phyloP scores from a whole-genome alignment of 257 asterid species.

The Phtheirospermum japonicum region DNA sequence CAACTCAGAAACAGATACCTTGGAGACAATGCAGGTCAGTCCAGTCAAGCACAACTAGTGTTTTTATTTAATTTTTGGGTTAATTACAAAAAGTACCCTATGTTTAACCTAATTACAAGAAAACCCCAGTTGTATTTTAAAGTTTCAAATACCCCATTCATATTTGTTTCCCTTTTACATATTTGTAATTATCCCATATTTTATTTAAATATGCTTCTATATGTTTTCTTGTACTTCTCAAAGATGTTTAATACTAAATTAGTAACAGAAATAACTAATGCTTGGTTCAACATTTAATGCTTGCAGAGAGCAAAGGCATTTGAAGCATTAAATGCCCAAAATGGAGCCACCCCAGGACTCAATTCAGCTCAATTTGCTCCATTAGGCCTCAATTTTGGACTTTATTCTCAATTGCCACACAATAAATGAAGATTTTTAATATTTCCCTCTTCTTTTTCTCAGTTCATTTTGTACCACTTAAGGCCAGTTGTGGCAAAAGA shows the following conservation, averaged over 20 bases:
- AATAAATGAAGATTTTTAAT: conserved; percentile 31
- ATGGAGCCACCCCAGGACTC: conserved; percentile 38
- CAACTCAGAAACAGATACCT: conserved; percentile 49
- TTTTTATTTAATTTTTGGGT: background rate
- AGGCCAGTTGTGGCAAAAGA: conserved; percentile 16
- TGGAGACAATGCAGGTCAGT: conserved; percentile 28
- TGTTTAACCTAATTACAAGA: too few relatives aligned
- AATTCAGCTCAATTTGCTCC: conserved; percentile 37
- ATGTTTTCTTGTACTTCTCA: too few relatives aligned
- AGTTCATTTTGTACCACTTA: conserved; percentile 33
- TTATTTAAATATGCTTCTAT: too few relatives aligned
- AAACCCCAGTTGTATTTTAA: too few relatives aligned
- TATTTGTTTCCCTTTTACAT: too few relatives aligned
- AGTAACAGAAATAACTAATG: background rate
- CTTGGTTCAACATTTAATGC: background rate
- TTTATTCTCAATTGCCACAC: conserved; percentile 31
- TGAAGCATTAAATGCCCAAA: conserved; percentile 55
- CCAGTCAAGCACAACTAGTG: background rate
- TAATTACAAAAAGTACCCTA: background rate
- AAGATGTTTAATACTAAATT: background rate
- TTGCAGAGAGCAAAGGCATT: conserved; percentile 63
- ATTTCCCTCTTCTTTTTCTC: background rate
- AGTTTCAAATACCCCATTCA: too few relatives aligned
- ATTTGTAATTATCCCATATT: background rate
- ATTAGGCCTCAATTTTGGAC: conserved; percentile 30